A percentile compares a stretch with the other conserved stretches of the same genome.
These are phyloP conservation scores for Fraxinus baroniana DNA, from an alignment of 305 asterid species.

Conservation along the genomic window DNA sequence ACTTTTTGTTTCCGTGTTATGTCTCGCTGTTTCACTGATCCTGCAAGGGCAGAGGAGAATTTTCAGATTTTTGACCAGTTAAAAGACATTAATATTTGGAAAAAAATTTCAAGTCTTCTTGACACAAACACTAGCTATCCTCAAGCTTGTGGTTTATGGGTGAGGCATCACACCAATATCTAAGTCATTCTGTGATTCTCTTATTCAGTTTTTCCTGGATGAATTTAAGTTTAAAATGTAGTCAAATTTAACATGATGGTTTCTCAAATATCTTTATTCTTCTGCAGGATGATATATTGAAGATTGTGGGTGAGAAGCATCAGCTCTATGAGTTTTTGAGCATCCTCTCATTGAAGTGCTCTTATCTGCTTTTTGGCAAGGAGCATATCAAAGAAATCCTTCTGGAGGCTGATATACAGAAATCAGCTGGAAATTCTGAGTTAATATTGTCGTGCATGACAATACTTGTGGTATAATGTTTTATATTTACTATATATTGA, in stretches of 20 bases:
- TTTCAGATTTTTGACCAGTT: conserved; percentile 83
- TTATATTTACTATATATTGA: conserved; percentile 9
- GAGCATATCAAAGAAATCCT: conserved; percentile 81
- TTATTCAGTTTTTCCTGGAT: conserved; percentile 15
- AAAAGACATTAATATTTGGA: conserved; percentile 82
- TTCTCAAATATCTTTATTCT: conserved; percentile 31
- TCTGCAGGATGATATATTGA: conserved; percentile 75
- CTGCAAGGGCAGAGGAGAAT: conserved; percentile 78
- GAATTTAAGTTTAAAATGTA: conserved; percentile 12
- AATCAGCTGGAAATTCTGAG: conserved; percentile 68
- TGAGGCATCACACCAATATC: conserved; percentile 42
- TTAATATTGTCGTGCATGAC: conserved; percentile 87
- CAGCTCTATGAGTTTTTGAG: conserved; percentile 75
- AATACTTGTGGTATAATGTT: conserved; percentile 81
- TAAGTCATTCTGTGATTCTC: conserved; percentile 14
- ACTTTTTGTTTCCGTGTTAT: conserved; percentile 70
- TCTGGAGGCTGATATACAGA: conserved; percentile 67
- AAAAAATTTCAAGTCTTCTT: conserved; percentile 55
- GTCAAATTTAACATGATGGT: conserved; percentile 12
- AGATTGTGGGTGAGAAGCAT: conserved; percentile 74
- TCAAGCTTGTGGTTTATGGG: conserved; percentile 67
- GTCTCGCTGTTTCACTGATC: conserved; percentile 87
- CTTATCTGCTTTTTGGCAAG: conserved; percentile 86
- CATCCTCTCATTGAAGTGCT: conserved; percentile 76
- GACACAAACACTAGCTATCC: conserved; percentile 66